Evolutionary conservation across 1,284 basidiomycete species (phyloP).

Genomic region (Rhodotorula sp.): DNA sequence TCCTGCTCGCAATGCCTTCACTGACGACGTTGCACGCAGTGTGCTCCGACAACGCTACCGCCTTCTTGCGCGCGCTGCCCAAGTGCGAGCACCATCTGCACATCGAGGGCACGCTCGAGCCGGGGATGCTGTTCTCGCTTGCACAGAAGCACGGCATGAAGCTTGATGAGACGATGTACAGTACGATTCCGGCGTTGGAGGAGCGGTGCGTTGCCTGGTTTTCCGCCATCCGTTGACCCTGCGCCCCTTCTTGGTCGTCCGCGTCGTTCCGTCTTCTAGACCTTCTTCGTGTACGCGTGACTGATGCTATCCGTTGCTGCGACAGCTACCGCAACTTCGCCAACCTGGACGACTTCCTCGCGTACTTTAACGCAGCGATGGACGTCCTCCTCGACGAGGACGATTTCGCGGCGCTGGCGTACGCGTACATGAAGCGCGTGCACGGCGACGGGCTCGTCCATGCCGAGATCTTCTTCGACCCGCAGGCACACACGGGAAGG

Average conservation of each 20-base stretch:
- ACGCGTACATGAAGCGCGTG: conserved; percentile 39
- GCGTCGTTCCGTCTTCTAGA: no score
- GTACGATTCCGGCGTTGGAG: conserved; percentile 31
- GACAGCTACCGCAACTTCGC: conserved; percentile 43
- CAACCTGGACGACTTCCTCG: conserved; percentile 44
- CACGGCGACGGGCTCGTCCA: conserved; percentile 38
- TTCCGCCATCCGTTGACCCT: background rate
- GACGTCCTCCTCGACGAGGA: conserved; percentile 38
- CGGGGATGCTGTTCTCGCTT: conserved; percentile 41
- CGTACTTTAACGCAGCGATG: conserved; percentile 37
- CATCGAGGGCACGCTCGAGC: conserved; percentile 43
- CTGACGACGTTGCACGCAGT: background rate
- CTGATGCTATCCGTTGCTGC: no score
- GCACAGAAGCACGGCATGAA: conserved; percentile 38
- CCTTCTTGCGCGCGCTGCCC: conserved; percentile 29
- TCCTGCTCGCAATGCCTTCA: background rate
- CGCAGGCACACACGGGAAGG: conserved; percentile 43
- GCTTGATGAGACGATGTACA: conserved; percentile 29
- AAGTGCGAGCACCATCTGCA: conserved; percentile 46
- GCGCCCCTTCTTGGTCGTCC: no score
- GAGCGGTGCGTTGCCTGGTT: conserved; percentile 18
- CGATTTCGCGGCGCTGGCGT: conserved; percentile 42
- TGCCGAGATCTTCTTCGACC: conserved; percentile 45
- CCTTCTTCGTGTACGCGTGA: no score
- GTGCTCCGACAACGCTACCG: background rate